Conservation (phyloP, 441 rosid species). For the Corymbia citriodora region DNA sequence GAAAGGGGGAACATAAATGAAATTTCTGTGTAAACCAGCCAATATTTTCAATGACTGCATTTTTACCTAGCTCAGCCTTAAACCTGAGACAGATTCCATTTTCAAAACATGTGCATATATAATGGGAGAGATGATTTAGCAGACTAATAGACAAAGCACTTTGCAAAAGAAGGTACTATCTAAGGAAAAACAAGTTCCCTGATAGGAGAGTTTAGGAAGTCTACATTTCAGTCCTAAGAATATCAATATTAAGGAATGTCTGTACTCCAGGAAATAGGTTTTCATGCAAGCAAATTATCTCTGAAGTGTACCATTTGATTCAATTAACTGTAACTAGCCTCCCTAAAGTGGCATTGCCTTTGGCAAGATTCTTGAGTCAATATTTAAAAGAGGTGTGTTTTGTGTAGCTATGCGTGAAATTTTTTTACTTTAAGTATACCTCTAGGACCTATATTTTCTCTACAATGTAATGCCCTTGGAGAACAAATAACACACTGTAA, state of each 20-base stretch:
- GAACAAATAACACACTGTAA: neutral
- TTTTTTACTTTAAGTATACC: neutral
- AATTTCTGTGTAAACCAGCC: neutral
- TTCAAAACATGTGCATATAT: neutral
- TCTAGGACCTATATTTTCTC: neutral
- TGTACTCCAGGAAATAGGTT: neutral
- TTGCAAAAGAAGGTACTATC: neutral
- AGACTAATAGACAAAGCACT: neutral
- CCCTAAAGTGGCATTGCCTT: neutral
- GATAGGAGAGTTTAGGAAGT: neutral
- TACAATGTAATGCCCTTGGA: neutral
- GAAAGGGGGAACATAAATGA: no score
- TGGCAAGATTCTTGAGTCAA: neutral
- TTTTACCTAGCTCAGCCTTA: neutral
- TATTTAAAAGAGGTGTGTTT: neutral
- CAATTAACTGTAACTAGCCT: neutral
- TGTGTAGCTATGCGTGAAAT: neutral
- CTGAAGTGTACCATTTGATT: neutral
- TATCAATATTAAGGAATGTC: neutral
- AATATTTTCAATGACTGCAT: neutral
- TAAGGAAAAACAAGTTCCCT: neutral
- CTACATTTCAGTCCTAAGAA: neutral
- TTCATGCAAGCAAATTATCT: no score
- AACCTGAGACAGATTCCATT: neutral
- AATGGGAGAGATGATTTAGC: neutral